Base-by-base conservation (phyloP, 257 asterid genomes). In the Salvia splendens region DNA sequence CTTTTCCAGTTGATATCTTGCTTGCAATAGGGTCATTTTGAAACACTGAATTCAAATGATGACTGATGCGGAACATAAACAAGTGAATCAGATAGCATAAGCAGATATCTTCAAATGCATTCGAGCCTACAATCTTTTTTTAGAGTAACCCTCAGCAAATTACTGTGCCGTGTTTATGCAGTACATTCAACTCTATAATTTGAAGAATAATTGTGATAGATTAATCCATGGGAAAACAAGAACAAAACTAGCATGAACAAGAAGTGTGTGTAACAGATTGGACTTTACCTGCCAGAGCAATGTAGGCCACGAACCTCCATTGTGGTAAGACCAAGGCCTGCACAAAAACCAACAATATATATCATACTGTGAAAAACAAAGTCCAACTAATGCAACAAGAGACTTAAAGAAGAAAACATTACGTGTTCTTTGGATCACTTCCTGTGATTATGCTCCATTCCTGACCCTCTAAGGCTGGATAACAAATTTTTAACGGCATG, bases 241-340 rank as follows among this genome's bases (percentile, higher is more conserved):
- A 46, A 51, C 30, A 5, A 16, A 17, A 30, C 15, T 28, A 55
- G 52, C 5, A 42, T 7, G 69, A 63, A 48, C 57, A 42, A 47
- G 49, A 64, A 30, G 43, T 45, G 35, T 38, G 64, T 33, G 17
- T 40, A 33, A 59, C 14, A 73, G 47, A 41, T 49, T 4, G 57
- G 38, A 43, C n/a, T 35, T 65, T 69, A 87, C 95, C 95, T 87
- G 95, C 95, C 95, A 87, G 57, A 87, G 91, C 64, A 87, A 76
- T 48, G 87, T 87, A 48, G 95, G 91, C 95, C 95, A 87, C 12
- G 95, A 59, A 76, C 95, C 95, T 52, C 87, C 95, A 62, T 87
- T 87, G 84, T 87, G 95, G 79, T 87, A 87, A 50, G 95, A 87
- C 95, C 95, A 87, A 71, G 95, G 89, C 74, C 95, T 85, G 85